Conservation (phyloP, 164 flowering plant species). For the Berberis thunbergii region DNA sequence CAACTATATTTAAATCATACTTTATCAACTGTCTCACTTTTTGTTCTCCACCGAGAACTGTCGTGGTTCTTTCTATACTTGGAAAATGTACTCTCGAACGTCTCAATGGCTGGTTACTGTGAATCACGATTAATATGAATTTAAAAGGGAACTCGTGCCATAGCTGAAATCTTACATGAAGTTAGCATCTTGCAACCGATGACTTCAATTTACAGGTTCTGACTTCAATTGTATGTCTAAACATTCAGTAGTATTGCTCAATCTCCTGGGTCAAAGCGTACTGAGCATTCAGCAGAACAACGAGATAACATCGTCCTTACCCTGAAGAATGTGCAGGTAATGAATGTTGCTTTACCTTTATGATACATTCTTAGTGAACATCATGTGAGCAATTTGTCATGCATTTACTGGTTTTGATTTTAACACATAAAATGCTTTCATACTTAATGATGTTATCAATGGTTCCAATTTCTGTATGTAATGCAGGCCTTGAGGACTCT, state of each 20-base stretch:
- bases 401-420: background rate
- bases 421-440: background rate
- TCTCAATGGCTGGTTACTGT: too few relatives aligned
- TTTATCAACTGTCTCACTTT: too few relatives aligned
- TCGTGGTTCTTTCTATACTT: too few relatives aligned
- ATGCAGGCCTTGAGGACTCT: constrained; percentile 91
- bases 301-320: constrained; percentile 76
- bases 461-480: constrained; percentile 10
- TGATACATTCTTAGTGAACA: background rate
- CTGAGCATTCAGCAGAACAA: constrained; percentile 56
- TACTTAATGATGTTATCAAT: background rate
- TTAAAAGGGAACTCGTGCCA: too few relatives aligned
- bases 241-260: constrained; percentile 32
- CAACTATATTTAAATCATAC: too few relatives aligned
- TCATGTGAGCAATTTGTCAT: background rate
- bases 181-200: too few relatives aligned
- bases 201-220: too few relatives aligned
- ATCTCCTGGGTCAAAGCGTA: constrained; percentile 76
- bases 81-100: too few relatives aligned
- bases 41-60: too few relatives aligned
- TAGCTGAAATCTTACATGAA: too few relatives aligned
- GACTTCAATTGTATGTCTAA: background rate
- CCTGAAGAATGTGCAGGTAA: constrained; percentile 94
- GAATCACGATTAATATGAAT: too few relatives aligned
- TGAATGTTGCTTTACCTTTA: background rate